Evolutionary conservation across 106 monocot species (phyloP).

Genomic region (Acanthochlamys bracteata): DNA sequence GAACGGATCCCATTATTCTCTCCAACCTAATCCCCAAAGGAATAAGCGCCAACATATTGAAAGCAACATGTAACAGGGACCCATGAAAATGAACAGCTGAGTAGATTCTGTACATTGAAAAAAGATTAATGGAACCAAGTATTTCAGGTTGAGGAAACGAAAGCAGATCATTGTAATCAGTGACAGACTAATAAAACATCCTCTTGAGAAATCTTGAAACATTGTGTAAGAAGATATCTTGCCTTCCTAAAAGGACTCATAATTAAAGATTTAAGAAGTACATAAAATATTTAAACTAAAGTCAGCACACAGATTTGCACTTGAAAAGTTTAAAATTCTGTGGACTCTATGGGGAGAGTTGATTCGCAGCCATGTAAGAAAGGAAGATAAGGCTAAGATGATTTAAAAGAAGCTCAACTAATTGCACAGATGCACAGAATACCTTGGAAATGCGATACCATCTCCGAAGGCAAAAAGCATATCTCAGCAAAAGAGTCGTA

Average conservation of each 20-base stretch:
- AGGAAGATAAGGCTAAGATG: background rate
- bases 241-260: background rate
- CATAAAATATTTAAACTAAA: background rate
- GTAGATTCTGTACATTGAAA: conserved; percentile 86
- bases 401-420: background rate
- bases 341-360: background rate
- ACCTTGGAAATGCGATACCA: conserved; percentile 62
- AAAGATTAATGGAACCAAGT: conserved; percentile 1
- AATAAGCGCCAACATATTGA: conserved; percentile 93
- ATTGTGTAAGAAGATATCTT: background rate
- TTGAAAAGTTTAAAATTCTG: background rate
- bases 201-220: conserved; percentile 1
- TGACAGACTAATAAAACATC: background rate
- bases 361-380: background rate
- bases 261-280: background rate
- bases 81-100: conserved; percentile 89
- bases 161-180: background rate
- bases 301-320: background rate
- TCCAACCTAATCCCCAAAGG: conserved; percentile 82
- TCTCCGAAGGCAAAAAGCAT: conserved; percentile 60
- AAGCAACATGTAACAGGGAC: conserved; percentile 75
- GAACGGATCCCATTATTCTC: conserved; percentile 87
- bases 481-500: conserved; percentile 61
- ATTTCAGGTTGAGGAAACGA: background rate
- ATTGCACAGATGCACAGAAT: background rate